Percentiles rank a stretch among this genome's conserved stretches.
phyloP scores from a whole-genome alignment of 2,329 filamentous ascomycete genomes.

The Chaetoscypha palmicola region DNA sequence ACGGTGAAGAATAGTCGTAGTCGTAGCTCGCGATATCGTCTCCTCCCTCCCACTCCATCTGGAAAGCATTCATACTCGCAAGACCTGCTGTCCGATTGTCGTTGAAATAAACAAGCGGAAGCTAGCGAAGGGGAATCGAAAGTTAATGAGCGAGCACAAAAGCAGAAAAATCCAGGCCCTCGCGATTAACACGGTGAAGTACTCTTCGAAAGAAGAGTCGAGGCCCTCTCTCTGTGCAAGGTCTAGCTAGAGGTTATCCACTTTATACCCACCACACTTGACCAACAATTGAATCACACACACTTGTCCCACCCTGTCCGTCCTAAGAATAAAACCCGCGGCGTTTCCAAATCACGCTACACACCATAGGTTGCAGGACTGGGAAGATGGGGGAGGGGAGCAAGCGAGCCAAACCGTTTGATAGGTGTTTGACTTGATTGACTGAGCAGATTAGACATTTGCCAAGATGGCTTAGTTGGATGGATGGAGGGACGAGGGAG shows the following conservation, averaged over 20 bases:
- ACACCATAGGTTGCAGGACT: neutral
- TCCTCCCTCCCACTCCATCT: neutral
- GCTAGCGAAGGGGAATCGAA: neutral
- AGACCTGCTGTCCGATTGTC: neutral
- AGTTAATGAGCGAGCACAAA: neutral
- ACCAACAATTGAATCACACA: neutral
- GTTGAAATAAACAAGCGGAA: neutral
- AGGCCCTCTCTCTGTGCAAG: neutral
- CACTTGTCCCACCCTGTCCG: neutral
- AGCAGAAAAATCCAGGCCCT: neutral
- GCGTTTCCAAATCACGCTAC: no score
- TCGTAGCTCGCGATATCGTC: neutral
- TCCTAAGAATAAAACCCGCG: no score
- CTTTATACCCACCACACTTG: conserved; percentile 1
- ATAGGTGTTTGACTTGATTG: neutral
- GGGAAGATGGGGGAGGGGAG: no score
- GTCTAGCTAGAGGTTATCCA: neutral
- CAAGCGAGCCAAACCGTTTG: neutral
- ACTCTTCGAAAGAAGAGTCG: neutral
- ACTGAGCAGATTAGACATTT: conserved; percentile 5
- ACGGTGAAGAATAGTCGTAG: conserved; percentile 1
- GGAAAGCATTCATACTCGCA: neutral
- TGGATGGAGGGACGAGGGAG: neutral
- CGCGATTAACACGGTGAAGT: neutral
- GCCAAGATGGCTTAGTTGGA: conserved; percentile 4